Base-by-base conservation (phyloP, 2,329 filamentous ascomycete genomes). In the Annulohypoxylon truncatum region DNA sequence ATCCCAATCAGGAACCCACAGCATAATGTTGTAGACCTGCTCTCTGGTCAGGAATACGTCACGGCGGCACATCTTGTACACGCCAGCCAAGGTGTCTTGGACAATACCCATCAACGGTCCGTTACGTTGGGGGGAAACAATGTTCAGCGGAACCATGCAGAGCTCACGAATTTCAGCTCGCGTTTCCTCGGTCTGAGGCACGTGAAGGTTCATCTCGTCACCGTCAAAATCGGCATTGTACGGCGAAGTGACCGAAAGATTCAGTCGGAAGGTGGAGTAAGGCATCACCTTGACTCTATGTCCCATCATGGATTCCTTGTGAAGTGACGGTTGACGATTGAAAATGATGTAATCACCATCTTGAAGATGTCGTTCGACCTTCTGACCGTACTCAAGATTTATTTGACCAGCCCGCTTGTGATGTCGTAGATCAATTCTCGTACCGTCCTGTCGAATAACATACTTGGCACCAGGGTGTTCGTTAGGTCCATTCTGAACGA, bases 291-390 rank as follows among this genome's bases (percentile, higher is more conserved):
- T 91, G 69, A 99, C 96, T 74, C 93, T 90, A 81, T 99, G 96
- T 80, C 93, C 96, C 96, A 99, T 99, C 96, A 99, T 99, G 66
- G 96, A 99, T 78, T 99, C 96, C 81, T 99, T 99, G 86, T 99
- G 96, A 75, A 99, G 85, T 33, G 96, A 99, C 0, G 96, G 96
- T 78, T 99, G 96, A 85, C 96, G 96, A 80, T 99, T 99, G 89
- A 99, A 99, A 76, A 99, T 94, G 81, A 99, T 98, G 71, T 93
- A 96, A 80, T 99, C 96, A 62, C 95, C 95, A 75, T 97, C 93
- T 75, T 97, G 90, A 70, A 99, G 89, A 80, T 99, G 96, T 67
- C 96, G 91, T 81, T 99, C 96, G 33, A 99, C 96, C 78, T 97
- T 98, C 95, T 95, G 98, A 51, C 96, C 96, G 77, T 97, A 97